Evolutionary conservation across 2,329 filamentous ascomycete genomes (phyloP).

Genomic region (Aspergillus vadensis): DNA sequence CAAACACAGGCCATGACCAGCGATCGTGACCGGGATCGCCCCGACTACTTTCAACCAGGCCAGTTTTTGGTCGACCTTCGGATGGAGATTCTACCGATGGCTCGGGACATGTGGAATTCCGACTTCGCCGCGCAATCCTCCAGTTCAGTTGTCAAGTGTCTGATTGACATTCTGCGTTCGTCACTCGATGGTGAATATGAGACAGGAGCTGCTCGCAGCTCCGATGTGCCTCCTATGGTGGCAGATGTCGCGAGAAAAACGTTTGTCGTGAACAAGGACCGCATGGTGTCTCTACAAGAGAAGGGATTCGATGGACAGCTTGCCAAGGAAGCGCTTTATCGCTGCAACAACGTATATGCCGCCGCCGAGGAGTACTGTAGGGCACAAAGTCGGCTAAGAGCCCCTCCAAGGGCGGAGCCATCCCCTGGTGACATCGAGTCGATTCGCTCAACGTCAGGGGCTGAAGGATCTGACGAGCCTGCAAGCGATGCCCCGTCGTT

Average conservation of each 20-base stretch:
- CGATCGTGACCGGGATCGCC: conserved; percentile 57
- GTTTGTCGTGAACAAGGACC: conserved; percentile 56
- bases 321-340: conserved; percentile 76
- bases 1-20: conserved; percentile 59
- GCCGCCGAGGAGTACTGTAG: conserved; percentile 74
- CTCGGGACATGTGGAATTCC: conserved; percentile 82
- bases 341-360: conserved; percentile 68
- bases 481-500: conserved; percentile 31
- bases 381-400: conserved; percentile 59
- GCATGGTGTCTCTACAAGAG: conserved; percentile 47
- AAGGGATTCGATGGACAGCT: conserved; percentile 62
- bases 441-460: conserved; percentile 31
- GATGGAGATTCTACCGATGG: conserved; percentile 73
- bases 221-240: conserved; percentile 59
- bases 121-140: conserved; percentile 78
- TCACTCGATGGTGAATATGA: conserved; percentile 80
- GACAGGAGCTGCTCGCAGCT: conserved; percentile 61
- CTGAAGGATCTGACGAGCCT: conserved; percentile 34
- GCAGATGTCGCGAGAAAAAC: conserved; percentile 51
- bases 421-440: conserved; percentile 58
- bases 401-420: conserved; percentile 67
- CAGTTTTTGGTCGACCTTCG: conserved; percentile 88
- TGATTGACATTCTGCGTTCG: conserved; percentile 80
- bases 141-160: conserved; percentile 71
- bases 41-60: conserved; percentile 64